phyloP scores from a whole-genome alignment of 2,329 filamentous ascomycete species.

The Hypocrella siamensis region DNA sequence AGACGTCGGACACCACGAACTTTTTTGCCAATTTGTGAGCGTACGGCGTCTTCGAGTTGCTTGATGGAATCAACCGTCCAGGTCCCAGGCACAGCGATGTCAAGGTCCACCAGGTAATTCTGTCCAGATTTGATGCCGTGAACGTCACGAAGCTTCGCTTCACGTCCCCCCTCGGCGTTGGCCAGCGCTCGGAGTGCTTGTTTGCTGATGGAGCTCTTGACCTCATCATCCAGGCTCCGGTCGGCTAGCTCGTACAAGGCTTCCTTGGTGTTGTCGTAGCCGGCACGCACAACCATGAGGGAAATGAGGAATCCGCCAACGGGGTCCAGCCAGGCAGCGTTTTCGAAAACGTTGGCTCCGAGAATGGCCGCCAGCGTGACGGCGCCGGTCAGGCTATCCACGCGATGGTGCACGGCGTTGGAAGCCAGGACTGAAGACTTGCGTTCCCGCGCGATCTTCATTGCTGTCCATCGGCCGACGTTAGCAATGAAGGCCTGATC shows the following conservation, averaged over 20 bases:
- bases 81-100: conserved; percentile 59
- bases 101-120: conserved; percentile 86
- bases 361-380: conserved; percentile 82
- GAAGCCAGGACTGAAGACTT: conserved; percentile 93
- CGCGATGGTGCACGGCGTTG: conserved; percentile 89
- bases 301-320: conserved; percentile 88
- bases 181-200: conserved; percentile 46
- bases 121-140: conserved; percentile 91
- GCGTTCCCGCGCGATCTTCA: conserved; percentile 88
- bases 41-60: conserved; percentile 56
- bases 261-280: conserved; percentile 68
- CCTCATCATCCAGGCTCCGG: conserved; percentile 70
- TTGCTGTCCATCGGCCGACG: conserved; percentile 43
- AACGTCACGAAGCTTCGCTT: conserved; percentile 60
- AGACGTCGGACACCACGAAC: conserved; percentile 76
- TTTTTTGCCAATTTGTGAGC: conserved; percentile 55
- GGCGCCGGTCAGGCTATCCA: conserved; percentile 89
- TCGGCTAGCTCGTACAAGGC: conserved; percentile 86
- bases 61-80: conserved; percentile 63
- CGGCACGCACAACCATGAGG: conserved; percentile 81
- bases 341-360: conserved; percentile 71
- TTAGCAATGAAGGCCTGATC: too few relatives aligned
- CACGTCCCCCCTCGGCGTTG: conserved; percentile 33
- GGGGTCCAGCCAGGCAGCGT: conserved; percentile 85
- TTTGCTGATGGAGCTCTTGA: conserved; percentile 55